Evolutionary conservation across 208 protist species (phyloP).

Genomic region (Naegleria gruberi): DNA sequence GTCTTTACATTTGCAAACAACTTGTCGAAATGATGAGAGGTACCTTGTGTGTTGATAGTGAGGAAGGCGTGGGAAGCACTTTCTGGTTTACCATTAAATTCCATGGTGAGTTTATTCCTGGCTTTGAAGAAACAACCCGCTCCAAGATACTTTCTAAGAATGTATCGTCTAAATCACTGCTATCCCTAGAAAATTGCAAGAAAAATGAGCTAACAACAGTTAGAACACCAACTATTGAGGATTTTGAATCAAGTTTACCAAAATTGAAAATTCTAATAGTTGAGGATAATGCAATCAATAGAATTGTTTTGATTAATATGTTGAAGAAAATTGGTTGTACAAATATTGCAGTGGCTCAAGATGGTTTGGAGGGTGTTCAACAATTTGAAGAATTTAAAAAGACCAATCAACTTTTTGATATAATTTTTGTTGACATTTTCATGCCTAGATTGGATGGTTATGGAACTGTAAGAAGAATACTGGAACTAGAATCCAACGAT

Average conservation of each 20-base stretch:
- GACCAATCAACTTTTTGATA: conserved; percentile 10
- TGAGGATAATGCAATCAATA: conserved; percentile 49
- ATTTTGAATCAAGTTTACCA: too few species aligned
- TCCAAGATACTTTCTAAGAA: neutral
- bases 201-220: neutral
- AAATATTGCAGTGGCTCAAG: conserved; percentile 17
- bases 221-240: neutral
- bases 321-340: conserved; percentile 29
- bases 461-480: neutral
- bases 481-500: neutral
- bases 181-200: neutral
- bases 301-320: conserved; percentile 36
- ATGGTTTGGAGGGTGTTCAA: conserved; percentile 38
- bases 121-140: neutral
- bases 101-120: too few species aligned
- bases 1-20: conserved; percentile 33
- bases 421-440: conserved; percentile 34
- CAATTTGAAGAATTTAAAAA: neutral
- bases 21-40: conserved; percentile 31
- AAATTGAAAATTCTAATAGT: conserved; percentile 34
- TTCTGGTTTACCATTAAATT: conserved; percentile 33
- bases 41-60: conserved; percentile 17
- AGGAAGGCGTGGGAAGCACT: conserved; percentile 28
- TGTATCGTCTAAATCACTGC: neutral
- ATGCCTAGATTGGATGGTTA: conserved; percentile 38